phyloP scores from a whole-genome alignment of 495 filamentous ascomycete species.

The Pseudevernia furfuracea region DNA sequence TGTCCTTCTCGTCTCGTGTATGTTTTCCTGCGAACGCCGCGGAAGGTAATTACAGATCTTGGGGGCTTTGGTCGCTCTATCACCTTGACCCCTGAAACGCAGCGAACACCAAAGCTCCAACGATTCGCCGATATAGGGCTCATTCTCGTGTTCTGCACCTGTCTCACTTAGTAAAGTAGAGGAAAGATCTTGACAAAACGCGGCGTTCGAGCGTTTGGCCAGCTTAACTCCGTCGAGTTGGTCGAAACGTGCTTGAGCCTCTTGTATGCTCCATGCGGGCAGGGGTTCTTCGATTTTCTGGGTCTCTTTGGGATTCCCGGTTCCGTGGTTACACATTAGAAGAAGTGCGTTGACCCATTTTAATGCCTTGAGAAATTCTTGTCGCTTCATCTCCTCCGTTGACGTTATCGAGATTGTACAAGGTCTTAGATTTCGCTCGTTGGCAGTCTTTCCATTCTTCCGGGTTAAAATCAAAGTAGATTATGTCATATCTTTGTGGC shows the following conservation, averaged over 20 bases:
- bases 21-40: neutral
- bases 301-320: neutral
- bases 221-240: conserved; percentile 11
- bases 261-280: conserved; percentile 6
- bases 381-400: neutral
- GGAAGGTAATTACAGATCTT: conserved; percentile 17
- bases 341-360: conserved; percentile 38
- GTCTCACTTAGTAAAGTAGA: conserved; percentile 9
- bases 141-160: conserved; percentile 8
- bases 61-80: neutral
- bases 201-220: conserved; percentile 9
- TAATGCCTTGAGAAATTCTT: conserved; percentile 34
- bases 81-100: neutral
- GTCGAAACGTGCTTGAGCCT: conserved; percentile 17
- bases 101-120: conserved; percentile 16
- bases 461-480: conserved; percentile 27
- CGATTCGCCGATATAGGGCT: conserved; percentile 12
- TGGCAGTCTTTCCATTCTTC: conserved; percentile 32
- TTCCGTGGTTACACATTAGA: conserved; percentile 37
- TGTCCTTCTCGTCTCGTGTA: no score
- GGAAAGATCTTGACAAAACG: conserved; percentile 3
- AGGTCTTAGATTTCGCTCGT: conserved; percentile 20
- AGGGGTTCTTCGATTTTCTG: neutral
- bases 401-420: conserved; percentile 26
- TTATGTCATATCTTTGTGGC: conserved; percentile 24